Percentiles rank a stretch among this genome's conserved stretches.
phyloP scores from a whole-genome alignment of 23 red algal species.

The Rhodosorus marinus region DNA sequence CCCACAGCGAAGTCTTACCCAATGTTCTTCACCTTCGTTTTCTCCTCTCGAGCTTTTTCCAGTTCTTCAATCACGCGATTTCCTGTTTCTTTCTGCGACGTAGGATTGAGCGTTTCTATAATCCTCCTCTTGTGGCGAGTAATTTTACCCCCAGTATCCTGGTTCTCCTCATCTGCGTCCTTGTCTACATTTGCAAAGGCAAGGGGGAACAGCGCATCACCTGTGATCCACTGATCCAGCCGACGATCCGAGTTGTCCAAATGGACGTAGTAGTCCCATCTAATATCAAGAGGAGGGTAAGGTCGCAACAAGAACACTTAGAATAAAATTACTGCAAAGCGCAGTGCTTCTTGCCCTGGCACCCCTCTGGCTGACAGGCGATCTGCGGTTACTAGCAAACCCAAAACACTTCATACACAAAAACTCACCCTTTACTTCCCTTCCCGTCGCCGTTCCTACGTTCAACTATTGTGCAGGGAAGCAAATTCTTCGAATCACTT shows the following conservation, averaged over 20 bases:
- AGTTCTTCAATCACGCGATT: slow-evolving; percentile 6
- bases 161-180: background rate
- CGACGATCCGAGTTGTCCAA: slow-evolving; percentile 33
- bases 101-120: background rate
- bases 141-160: background rate
- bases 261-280: slow-evolving; percentile 42
- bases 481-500: no score
- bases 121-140: background rate
- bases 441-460: no score
- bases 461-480: no score
- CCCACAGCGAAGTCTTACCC: no score
- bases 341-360: no score
- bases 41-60: slow-evolving; percentile 13
- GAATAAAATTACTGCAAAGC: no score
- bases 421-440: no score
- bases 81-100: slow-evolving; percentile 2
- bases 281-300: no score
- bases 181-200: background rate
- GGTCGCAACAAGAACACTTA: no score
- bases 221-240: slow-evolving; percentile 49
- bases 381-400: no score
- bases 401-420: no score
- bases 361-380: no score
- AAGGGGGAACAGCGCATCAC: slow-evolving; percentile 9
- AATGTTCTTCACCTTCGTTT: slow-evolving; percentile 54